Percentiles rank a stretch among this genome's conserved stretches.
Evolutionary conservation across 805 yeast species (phyloP).

Genomic region (Saturnispora zaruensis): DNA sequence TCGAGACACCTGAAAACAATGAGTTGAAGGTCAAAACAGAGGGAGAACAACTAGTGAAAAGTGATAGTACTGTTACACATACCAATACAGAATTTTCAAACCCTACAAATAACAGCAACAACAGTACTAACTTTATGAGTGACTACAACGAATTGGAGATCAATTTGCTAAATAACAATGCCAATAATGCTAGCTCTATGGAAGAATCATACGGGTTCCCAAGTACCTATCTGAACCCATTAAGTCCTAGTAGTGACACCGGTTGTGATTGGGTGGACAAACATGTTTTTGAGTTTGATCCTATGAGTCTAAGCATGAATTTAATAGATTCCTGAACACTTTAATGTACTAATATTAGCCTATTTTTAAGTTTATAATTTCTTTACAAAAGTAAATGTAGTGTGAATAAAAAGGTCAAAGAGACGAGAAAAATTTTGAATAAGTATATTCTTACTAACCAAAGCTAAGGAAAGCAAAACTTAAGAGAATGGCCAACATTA

Average conservation of each 20-base stretch:
- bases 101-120: neutral
- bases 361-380: no score
- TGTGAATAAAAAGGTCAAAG: neutral
- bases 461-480: neutral
- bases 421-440: neutral
- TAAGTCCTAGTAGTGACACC: slow-evolving; percentile 34
- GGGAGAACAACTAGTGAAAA: neutral
- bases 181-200: slow-evolving; percentile 8
- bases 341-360: neutral
- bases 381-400: no score
- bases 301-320: slow-evolving; percentile 16
- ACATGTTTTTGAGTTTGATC: slow-evolving; percentile 33
- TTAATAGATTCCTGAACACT: neutral
- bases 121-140: neutral
- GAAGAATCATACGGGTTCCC: slow-evolving; percentile 12
- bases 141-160: slow-evolving; percentile 22
- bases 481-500: slow-evolving; percentile 30
- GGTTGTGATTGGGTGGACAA: slow-evolving; percentile 56
- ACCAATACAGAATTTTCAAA: slow-evolving; percentile 4
- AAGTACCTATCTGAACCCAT: slow-evolving; percentile 10
- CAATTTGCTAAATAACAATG: slow-evolving; percentile 15
- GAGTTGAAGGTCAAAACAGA: neutral
- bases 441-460: neutral
- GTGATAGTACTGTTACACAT: neutral
- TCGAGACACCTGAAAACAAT: neutral